Percentiles rank a stretch among this genome's conserved stretches.
phyloP scores from a whole-genome alignment of 2,329 filamentous ascomycete genomes.

The Whalleya microplaca region DNA sequence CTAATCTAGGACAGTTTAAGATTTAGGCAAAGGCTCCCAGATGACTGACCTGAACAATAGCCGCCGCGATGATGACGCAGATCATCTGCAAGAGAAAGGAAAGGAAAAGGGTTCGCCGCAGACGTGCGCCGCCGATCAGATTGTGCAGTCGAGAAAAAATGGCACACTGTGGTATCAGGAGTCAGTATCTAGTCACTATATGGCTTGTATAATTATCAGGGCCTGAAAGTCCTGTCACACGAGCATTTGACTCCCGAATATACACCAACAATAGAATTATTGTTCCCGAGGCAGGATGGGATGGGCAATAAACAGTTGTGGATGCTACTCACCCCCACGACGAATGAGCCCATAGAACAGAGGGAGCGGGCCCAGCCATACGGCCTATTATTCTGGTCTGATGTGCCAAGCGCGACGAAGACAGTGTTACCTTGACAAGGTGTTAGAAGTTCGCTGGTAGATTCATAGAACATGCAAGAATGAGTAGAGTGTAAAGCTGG shows the following conservation, averaged over 20 bases:
- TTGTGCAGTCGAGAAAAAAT: conserved; percentile 43
- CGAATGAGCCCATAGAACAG: conserved; percentile 47
- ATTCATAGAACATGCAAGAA: background rate
- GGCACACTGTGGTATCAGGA: too few relatives aligned
- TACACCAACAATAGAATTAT: too few relatives aligned
- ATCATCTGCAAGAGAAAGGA: conserved; percentile 36
- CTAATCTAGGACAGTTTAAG: too few relatives aligned
- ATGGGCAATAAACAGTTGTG: too few relatives aligned
- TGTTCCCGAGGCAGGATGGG: too few relatives aligned
- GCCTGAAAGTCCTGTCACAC: too few relatives aligned
- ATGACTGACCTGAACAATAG: conserved; percentile 21
- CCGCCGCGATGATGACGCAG: conserved; percentile 32
- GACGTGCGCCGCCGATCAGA: conserved; percentile 31
- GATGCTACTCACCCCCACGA: too few relatives aligned
- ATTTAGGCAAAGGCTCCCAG: too few relatives aligned
- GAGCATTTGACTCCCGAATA: too few relatives aligned
- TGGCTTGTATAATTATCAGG: too few relatives aligned
- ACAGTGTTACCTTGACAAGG: conserved; percentile 43
- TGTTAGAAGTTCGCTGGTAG: background rate
- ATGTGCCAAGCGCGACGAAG: conserved; percentile 46
- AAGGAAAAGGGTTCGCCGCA: conserved; percentile 32
- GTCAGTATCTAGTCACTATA: too few relatives aligned
- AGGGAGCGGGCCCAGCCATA: conserved; percentile 49
- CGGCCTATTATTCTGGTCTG: conserved; percentile 43
- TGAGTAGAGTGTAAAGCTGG: background rate